phyloP scores from a whole-genome alignment of 768 basidiomycete genomes.

The Xanthoconium stramineum region DNA sequence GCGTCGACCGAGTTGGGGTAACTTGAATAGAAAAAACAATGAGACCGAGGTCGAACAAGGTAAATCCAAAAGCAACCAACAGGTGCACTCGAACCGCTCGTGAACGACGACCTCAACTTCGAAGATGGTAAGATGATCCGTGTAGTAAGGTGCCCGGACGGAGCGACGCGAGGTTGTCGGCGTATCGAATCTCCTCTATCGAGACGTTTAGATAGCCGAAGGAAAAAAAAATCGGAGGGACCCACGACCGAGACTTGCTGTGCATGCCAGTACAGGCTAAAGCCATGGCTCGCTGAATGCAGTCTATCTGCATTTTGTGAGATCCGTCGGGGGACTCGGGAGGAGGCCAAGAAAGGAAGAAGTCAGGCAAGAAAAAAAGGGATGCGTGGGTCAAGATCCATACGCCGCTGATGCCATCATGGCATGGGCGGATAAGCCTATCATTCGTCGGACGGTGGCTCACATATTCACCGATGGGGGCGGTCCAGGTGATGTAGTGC shows the following conservation, averaged over 20 bases:
- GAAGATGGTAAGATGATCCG: too few relatives aligned
- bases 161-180: too few relatives aligned
- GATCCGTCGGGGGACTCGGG: neutral
- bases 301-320: neutral
- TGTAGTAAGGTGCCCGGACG: too few relatives aligned
- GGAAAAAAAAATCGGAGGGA: too few relatives aligned
- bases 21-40: too few relatives aligned
- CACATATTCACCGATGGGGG: neutral
- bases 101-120: neutral
- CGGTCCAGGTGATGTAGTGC: neutral
- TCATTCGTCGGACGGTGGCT: neutral
- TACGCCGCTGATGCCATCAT: neutral
- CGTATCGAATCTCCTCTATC: too few relatives aligned
- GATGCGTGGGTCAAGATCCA: neutral
- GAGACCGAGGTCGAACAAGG: too few relatives aligned
- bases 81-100: neutral
- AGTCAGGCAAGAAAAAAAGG: neutral
- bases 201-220: too few relatives aligned
- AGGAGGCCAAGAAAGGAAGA: neutral
- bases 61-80: too few relatives aligned
- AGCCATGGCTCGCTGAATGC: neutral
- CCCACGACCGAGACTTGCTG: neutral
- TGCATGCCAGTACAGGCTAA: neutral
- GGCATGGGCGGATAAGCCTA: neutral
- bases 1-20: too few relatives aligned